Base-by-base conservation (phyloP, 345 rosid genomes). In the Laguncularia racemosa region DNA sequence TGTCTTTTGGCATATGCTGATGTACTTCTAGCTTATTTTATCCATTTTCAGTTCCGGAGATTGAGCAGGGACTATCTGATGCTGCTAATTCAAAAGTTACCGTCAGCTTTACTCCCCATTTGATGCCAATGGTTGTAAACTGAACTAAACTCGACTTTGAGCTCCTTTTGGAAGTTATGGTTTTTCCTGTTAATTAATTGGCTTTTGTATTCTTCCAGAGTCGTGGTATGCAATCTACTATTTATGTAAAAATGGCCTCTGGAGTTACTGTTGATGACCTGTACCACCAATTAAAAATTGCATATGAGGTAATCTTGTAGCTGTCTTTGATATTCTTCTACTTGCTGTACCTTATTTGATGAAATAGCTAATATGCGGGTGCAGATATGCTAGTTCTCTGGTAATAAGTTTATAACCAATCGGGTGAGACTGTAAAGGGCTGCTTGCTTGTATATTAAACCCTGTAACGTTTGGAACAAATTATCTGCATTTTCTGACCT, bases 181-280 rank as follows among this genome's bases (percentile, higher is more conserved):
- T 26, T 45, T 46, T 45, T 48, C 53, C 7, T 17, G 20, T 12
- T 16, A 23, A 50, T 45, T 57, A 14, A 20, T 48, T 52, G 50
- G 46, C 16, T 48, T 11, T 56, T 67, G 40, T 69, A 58, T 59
- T 33, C 48, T 28, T 67, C 44, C 66, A 90, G 99, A 87, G 67
- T 53, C 96, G 99, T 12, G 99, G 99, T 53, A 89, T 93, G 99
- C 99, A 86, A 65, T 93, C 97, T 1, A 85, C 96, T 63, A 85
- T 93, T 33, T 85, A 83, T 61, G 95, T 87, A 16, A 86, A 87
- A 75, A 80, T 89, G 96, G 84, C 83, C 73, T 62, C 78, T 0
- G 96, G 95, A 17, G 86, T 76, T 53, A 78, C 65, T 2, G 50
- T 65, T 4, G 81, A 89, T 59, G 91, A 89, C 62, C 77, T 89